These are phyloP conservation scores for Cordyceps farinosa DNA, from an alignment of 2,329 filamentous ascomycete genomes.

Conservation along the genomic window DNA sequence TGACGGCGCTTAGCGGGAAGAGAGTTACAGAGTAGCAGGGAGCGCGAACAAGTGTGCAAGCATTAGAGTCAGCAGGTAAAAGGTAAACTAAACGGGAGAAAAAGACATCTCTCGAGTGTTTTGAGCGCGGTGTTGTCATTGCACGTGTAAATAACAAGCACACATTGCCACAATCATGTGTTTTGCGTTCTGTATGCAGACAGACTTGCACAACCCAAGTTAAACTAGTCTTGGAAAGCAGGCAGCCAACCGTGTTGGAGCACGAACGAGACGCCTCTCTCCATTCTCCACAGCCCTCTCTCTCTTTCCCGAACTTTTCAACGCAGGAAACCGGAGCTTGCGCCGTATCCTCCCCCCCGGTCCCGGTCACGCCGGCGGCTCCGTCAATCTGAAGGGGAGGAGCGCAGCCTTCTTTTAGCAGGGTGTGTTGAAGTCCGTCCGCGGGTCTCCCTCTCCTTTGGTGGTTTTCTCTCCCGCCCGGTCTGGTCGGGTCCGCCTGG, in stretches of 20 bases:
- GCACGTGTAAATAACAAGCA: too few species aligned
- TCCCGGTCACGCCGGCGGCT: slow-evolving; percentile 2
- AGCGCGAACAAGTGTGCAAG: neutral
- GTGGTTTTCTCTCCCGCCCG: neutral
- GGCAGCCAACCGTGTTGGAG: neutral
- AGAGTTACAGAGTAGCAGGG: neutral
- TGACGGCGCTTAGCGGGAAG: neutral
- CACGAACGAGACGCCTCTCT: neutral
- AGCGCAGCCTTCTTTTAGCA: neutral
- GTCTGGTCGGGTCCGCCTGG: neutral
- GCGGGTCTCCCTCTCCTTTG: too few species aligned
- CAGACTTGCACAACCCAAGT: too few species aligned
- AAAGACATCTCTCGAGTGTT: too few species aligned
- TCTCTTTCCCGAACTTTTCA: neutral
- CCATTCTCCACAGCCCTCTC: neutral
- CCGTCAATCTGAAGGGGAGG: neutral
- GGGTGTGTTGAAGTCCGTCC: neutral
- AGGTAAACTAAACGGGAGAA: too few species aligned
- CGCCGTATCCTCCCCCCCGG: slow-evolving; percentile 1
- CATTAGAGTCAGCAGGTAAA: too few species aligned
- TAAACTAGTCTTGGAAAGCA: neutral
- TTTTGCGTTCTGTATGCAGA: too few species aligned
- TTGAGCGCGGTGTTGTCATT: neutral
- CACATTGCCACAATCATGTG: too few species aligned
- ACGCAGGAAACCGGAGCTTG: slow-evolving; percentile 6